Evolutionary conservation across 129 eudicot genomes (phyloP), one percentile per base, ranked within the genome.

Genomic region (Scalesia atractyloides): DNA sequence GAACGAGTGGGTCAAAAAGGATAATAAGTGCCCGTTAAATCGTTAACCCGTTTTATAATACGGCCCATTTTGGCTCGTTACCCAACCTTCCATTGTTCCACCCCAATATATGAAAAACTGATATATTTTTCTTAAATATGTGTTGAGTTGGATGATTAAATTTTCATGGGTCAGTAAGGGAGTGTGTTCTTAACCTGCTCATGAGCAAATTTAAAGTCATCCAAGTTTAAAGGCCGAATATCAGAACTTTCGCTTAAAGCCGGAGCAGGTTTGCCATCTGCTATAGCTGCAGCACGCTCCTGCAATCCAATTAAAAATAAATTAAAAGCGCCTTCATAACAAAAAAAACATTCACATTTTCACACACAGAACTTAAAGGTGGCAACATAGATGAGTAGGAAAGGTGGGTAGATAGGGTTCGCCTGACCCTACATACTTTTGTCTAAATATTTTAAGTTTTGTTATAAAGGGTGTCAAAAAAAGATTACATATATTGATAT

Each of bases 171-270:
- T 19, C 20, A 60, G 64, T 26, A 26, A 18, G 17, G 9, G 47
- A 5, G 24, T 30, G 56, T 68, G 47, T 14, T 48, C 74, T 77
- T 73, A 89, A 63, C 98, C 87, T 74, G 88, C 66, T 93, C 96
- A 51, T 89, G 98, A 49, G 98, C 97, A 68, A 67, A 74, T 69
- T 74, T 93, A 66, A 93, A 93, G 82, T 93, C 98, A 3, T 87
- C 95, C 81, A 86, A 78, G 66, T 86, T 84, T 26, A 93, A 65
- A 67, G 98, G 82, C 72, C 98, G 92, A 20, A 93, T 86, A 71
- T 93, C 98, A 43, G 92, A 80, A 75, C 96, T 84, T 58, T 85
- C 85, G 34, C 95, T 85, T 66, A 90, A 76, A 60, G 98, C 86
- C 20, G 98, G 98, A 41, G 78, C 73, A 33, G 91, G 87, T 77